Conservation (phyloP, 2,329 filamentous ascomycete species). For the Trichophyton equinum region DNA sequence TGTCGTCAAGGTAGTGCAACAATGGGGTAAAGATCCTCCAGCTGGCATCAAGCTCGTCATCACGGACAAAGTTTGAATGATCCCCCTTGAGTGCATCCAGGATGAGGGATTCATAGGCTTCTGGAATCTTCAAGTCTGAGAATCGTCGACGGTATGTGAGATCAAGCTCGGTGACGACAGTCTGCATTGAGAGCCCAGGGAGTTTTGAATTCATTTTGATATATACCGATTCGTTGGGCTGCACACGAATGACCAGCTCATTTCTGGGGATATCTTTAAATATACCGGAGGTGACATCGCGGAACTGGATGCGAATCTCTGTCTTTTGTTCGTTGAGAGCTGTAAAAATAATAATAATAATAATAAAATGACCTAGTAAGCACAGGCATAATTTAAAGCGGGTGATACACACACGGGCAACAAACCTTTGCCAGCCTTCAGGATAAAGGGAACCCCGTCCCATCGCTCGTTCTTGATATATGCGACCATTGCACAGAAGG, state of each 20-base stretch:
- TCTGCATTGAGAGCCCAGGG: constrained; percentile 97
- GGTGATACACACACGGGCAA: not conserved
- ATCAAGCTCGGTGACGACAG: constrained; percentile 94
- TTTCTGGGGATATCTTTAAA: constrained; percentile 99
- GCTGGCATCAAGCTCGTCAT: constrained; percentile 91
- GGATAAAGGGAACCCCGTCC: constrained; percentile 98
- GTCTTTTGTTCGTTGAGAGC: constrained; percentile 99
- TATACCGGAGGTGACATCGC: constrained; percentile 97
- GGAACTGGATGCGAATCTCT: constrained; percentile 97
- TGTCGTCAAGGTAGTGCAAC: constrained; percentile 94
- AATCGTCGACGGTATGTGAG: constrained; percentile 96
- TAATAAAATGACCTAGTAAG: not conserved
- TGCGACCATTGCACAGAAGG: constrained; percentile 91
- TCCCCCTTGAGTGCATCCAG: constrained; percentile 96
- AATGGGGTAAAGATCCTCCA: constrained; percentile 98
- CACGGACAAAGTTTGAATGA: constrained; percentile 97
- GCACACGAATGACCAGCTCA: constrained; percentile 97
- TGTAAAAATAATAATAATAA: constrained; percentile 14
- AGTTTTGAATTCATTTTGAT: constrained; percentile 99
- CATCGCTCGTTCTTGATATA: constrained; percentile 99
- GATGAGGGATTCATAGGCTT: constrained; percentile 96
- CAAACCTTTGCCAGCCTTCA: constrained; percentile 84
- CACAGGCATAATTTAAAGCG: not conserved
- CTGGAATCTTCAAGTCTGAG: constrained; percentile 97
- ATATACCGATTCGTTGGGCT: constrained; percentile 98